Percentiles rank a stretch among this genome's conserved stretches.
Conservation (phyloP, 208 protist species). For the Leishmania arabica region DNA sequence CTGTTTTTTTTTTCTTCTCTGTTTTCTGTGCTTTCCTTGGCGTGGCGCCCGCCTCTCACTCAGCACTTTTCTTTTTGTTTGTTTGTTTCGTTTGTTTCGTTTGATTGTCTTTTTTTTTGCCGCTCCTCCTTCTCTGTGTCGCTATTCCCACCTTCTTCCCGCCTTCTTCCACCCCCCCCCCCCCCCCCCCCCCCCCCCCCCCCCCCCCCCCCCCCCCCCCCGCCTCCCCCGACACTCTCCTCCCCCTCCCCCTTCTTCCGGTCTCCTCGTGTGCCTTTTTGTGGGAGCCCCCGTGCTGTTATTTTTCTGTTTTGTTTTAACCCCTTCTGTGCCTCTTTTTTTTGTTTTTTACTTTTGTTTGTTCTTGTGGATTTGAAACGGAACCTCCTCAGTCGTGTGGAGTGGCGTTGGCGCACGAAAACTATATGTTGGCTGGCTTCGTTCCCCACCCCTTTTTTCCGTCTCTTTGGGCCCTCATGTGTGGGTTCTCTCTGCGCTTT, state of each 20-base stretch:
- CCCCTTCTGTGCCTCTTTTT: background rate
- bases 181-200: no score
- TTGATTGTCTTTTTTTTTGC: background rate
- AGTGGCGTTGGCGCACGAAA: background rate
- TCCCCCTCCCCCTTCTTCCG: no score
- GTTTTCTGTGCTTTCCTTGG: background rate
- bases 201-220: no score
- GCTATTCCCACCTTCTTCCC: background rate
- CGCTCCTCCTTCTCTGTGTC: slow-evolving; percentile 7
- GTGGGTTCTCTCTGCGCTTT: background rate
- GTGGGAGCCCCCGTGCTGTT: no score
- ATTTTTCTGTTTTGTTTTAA: background rate
- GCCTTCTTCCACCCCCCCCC: background rate
- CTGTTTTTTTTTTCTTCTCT: background rate
- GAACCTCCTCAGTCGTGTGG: background rate
- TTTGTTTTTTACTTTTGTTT: background rate
- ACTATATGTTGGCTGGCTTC: background rate
- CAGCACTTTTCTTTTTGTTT: background rate
- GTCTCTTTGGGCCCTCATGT: background rate
- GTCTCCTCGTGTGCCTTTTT: no score
- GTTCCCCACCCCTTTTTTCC: background rate
- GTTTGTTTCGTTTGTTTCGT: no score
- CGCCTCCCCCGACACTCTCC: no score
- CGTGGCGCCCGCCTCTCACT: no score
- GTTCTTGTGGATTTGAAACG: background rate